phyloP scores from a whole-genome alignment of 148 eudicot species.

The Rhododendron molle region DNA sequence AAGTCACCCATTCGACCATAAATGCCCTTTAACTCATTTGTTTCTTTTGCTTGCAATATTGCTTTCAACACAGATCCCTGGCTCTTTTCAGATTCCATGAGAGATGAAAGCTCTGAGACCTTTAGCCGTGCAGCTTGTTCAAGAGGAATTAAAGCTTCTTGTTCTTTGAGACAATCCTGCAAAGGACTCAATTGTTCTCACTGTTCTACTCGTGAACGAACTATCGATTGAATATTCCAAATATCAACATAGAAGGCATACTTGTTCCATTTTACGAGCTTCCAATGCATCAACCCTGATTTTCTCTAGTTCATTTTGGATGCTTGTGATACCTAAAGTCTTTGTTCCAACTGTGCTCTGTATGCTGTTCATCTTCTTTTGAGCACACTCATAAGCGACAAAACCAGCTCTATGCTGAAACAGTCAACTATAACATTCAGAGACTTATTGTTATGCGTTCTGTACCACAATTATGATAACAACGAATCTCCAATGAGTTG shows the following conservation, averaged over 20 bases:
- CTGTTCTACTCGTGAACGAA: too few species aligned
- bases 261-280: slow-evolving; percentile 76
- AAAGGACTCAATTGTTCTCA: too few species aligned
- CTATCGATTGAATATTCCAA: neutral
- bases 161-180: too few species aligned
- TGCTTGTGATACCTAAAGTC: slow-evolving; percentile 34
- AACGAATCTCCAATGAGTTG: neutral
- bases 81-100: slow-evolving; percentile 82
- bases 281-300: slow-evolving; percentile 49
- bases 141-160: neutral
- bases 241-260: slow-evolving; percentile 20
- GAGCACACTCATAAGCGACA: slow-evolving; percentile 67
- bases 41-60: slow-evolving; percentile 72
- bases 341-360: slow-evolving; percentile 46
- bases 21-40: slow-evolving; percentile 68
- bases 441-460: too few species aligned
- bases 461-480: too few species aligned
- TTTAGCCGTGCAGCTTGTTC: slow-evolving; percentile 90
- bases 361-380: slow-evolving; percentile 59
- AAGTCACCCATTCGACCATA: slow-evolving; percentile 95
- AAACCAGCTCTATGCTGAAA: slow-evolving; percentile 76
- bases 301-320: slow-evolving; percentile 52
- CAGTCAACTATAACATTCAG: slow-evolving; percentile 7
- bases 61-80: slow-evolving; percentile 92
- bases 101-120: slow-evolving; percentile 67